Evolutionary conservation across 2,329 filamentous ascomycete genomes (phyloP).

Genomic region (Pseudogymnoascus sp.): DNA sequence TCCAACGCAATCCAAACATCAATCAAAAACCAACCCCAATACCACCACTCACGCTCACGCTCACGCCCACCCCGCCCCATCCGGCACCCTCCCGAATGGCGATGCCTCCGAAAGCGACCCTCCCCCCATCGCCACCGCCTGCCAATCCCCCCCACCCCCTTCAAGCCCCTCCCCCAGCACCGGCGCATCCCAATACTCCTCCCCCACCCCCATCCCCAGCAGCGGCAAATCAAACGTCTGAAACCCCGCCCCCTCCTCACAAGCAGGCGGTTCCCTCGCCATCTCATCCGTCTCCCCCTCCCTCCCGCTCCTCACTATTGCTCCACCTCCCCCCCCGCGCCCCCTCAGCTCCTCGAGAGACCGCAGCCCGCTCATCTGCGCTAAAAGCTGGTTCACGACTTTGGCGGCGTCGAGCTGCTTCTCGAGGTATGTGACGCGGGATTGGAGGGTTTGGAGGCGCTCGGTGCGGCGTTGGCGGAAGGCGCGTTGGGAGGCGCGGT

Average conservation of each 20-base stretch:
- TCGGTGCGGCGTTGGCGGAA: not conserved
- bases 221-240: not conserved
- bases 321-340: not conserved
- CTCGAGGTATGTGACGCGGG: not conserved
- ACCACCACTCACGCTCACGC: no score
- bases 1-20: not conserved
- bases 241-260: not conserved
- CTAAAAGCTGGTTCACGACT: not conserved
- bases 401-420: not conserved
- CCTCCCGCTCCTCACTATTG: not conserved
- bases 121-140: not conserved
- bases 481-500: not conserved
- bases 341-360: not conserved
- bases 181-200: not conserved
- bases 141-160: not conserved
- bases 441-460: not conserved
- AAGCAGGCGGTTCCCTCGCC: not conserved
- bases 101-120: not conserved
- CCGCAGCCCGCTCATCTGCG: not conserved
- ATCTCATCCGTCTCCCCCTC: not conserved
- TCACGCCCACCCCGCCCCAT: not conserved
- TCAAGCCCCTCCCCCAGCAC: not conserved
- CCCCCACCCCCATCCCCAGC: not conserved
- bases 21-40: not conserved
- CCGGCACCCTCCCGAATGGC: not conserved